These are phyloP conservation scores for Rhododendron kiyosumense DNA, from an alignment of 148 eudicot species.

Conservation along the genomic window DNA sequence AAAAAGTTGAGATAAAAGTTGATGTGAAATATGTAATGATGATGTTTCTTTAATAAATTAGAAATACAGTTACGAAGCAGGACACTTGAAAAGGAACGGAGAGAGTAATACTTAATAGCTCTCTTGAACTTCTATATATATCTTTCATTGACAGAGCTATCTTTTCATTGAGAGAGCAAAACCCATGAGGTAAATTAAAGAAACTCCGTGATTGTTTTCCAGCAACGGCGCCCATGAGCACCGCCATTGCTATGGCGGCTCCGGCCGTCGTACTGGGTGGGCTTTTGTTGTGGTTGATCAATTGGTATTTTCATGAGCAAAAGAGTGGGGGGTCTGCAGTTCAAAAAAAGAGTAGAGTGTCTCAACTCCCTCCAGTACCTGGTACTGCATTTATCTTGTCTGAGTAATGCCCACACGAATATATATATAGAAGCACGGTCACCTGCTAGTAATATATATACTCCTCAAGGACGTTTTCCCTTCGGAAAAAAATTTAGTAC, in stretches of 20 bases:
- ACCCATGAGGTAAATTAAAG: background rate
- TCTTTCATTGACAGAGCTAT: too few relatives aligned
- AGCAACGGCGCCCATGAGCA: conserved; percentile 11
- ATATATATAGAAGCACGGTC: background rate
- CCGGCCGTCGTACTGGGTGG: conserved; percentile 45
- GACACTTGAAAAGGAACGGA: too few relatives aligned
- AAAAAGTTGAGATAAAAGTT: too few relatives aligned
- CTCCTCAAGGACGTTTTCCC: too few relatives aligned
- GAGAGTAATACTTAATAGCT: background rate
- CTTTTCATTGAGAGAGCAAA: background rate
- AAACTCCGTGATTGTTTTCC: background rate
- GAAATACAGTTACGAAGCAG: too few relatives aligned
- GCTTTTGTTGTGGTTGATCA: conserved; percentile 36
- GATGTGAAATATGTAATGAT: too few relatives aligned
- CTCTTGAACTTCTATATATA: background rate
- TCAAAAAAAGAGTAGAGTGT: background rate
- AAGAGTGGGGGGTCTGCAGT: conserved; percentile 15
- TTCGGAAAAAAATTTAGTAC: too few relatives aligned
- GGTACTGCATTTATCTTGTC: conserved; percentile 23
- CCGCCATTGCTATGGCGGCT: conserved; percentile 25
- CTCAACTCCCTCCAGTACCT: conserved; percentile 40
- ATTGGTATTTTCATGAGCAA: conserved; percentile 16
- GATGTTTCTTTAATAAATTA: too few relatives aligned
- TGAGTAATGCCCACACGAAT: background rate
- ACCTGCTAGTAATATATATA: too few relatives aligned